Evolutionary conservation across 2,329 filamentous ascomycete species (phyloP), one percentile per base, ranked within the genome.

Genomic region (Ceratocystis huliohia): DNA sequence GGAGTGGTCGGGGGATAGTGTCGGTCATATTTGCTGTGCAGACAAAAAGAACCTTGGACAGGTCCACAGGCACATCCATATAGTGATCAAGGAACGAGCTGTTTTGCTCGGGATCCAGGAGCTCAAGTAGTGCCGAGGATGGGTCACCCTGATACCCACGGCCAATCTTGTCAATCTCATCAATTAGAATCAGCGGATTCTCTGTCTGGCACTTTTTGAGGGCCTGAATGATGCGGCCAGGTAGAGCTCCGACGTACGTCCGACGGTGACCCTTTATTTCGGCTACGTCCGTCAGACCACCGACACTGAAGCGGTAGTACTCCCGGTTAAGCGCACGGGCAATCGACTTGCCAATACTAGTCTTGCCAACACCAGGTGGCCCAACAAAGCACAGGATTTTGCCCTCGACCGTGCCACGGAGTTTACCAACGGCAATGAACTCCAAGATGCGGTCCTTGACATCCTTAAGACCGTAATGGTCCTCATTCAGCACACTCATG

Each of bases 1-100:
- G 82, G 0, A 99, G 81, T 2, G 94, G 95, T 53, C 92, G 85
- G 17, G 94, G 94, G 69, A 99, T 99, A 0, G 94, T 99, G 73
- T 99, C 94, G 0, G 92, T 96, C 88, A 97, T 95, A 76, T 99
- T 99, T 68, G 94, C 94, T 15, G 94, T 99, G 81, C 94, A 99
- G 53, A 99, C 94, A 74, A 99, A 99, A 25, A 99, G 82, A 1
- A 99, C 94, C 78, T 97, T 97, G 63, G 92, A 96, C 63, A 99
- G 81, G 74, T 99, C 94, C 5, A 99, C 93, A 0, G 94, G 94
- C 0, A 99, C 91, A 75, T 99, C 94, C 84, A 99, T 91, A 78
- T 99, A 99, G 76, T 99, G 94, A 72, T 99, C 94, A 69, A 99
- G 77, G 83, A 99, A 99, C 28, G 92, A 96, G 74, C 81, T 91